Conservation (phyloP, 441 rosid genomes). For the Populus trichocarpa region DNA sequence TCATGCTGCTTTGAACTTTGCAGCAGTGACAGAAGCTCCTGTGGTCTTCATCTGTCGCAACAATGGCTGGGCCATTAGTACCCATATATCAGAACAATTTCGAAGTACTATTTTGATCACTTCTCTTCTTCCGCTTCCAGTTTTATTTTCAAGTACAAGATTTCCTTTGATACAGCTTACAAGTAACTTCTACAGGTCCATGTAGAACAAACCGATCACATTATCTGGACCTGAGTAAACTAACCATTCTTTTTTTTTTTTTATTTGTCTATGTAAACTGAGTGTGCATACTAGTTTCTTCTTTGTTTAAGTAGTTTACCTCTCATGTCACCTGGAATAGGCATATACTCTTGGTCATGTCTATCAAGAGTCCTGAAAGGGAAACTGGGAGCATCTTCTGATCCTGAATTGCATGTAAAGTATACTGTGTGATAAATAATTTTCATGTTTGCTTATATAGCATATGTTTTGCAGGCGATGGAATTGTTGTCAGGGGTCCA, state of each 20-base stretch:
- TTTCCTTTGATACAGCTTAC: background rate
- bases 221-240: too few species aligned
- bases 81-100: constrained; percentile 81
- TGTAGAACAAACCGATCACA: too few species aligned
- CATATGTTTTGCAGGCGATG: constrained; percentile 59
- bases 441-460: background rate
- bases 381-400: too few species aligned
- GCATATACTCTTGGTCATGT: too few species aligned
- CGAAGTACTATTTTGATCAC: constrained; percentile 48
- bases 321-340: background rate
- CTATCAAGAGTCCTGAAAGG: too few species aligned
- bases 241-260: too few species aligned
- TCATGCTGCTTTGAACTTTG: constrained; percentile 86
- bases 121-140: background rate
- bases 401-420: too few species aligned
- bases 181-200: background rate
- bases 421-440: too few species aligned
- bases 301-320: background rate
- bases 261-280: too few species aligned
- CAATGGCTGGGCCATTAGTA: constrained; percentile 97
- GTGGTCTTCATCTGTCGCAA: constrained; percentile 84
- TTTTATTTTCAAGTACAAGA: background rate
- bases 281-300: too few species aligned
- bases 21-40: constrained; percentile 84
- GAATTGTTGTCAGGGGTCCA: constrained; percentile 71